Conservation (phyloP, 148 eudicot genomes). For the Pharnaceum exiguum region DNA sequence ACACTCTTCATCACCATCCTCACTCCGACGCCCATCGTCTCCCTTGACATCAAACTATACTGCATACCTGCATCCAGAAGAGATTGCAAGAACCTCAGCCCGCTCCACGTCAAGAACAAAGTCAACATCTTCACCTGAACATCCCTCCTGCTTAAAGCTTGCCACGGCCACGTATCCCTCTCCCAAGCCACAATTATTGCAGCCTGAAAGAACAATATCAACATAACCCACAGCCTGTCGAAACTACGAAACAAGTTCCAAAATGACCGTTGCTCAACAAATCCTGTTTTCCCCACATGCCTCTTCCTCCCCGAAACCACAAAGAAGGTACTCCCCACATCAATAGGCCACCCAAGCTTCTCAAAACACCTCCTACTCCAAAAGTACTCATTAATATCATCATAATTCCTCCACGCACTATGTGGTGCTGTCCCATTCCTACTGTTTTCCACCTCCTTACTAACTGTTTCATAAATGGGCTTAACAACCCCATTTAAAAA, state of each 20-base stretch:
- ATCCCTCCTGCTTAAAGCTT: slow-evolving; percentile 44
- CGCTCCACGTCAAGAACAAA: slow-evolving; percentile 75
- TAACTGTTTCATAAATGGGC: slow-evolving; percentile 51
- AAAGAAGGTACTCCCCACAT: slow-evolving; percentile 49
- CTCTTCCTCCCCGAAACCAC: slow-evolving; percentile 14
- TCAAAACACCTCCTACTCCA: slow-evolving; percentile 78
- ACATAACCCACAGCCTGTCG: slow-evolving; percentile 77
- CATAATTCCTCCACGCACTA: slow-evolving; percentile 94
- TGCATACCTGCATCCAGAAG: slow-evolving; percentile 93
- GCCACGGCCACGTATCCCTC: slow-evolving; percentile 42
- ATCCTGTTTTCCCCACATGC: slow-evolving; percentile 83
- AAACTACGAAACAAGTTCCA: slow-evolving; percentile 93
- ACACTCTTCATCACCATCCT: slow-evolving; percentile 88
- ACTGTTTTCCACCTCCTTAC: slow-evolving; percentile 54
- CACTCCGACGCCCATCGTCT: slow-evolving; percentile 55
- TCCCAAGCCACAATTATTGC: slow-evolving; percentile 65
- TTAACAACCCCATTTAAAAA: slow-evolving; percentile 46
- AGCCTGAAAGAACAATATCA: slow-evolving; percentile 71
- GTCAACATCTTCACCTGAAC: slow-evolving; percentile 75
- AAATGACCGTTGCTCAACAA: slow-evolving; percentile 90
- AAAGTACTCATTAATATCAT: slow-evolving; percentile 88
- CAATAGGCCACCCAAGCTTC: slow-evolving; percentile 76
- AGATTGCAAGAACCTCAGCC: slow-evolving; percentile 64
- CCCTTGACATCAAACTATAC: slow-evolving; percentile 71
- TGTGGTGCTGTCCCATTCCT: slow-evolving; percentile 77